Percentiles rank a stretch among this genome's conserved stretches.
Conservation (phyloP, 805 yeast species). For the Maudiozyma turicensis region DNA sequence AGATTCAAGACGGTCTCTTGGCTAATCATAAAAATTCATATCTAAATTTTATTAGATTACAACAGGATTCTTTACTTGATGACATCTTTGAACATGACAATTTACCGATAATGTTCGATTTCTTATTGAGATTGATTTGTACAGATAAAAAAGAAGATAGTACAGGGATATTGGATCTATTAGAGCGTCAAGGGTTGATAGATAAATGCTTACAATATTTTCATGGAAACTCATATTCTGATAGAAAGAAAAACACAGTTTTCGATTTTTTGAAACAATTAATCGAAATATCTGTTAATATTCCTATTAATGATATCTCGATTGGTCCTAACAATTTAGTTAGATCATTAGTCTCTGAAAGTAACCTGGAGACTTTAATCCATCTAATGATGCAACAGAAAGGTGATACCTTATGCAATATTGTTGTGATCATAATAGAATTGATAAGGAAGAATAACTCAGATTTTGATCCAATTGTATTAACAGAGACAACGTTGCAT, state of each 20-base stretch:
- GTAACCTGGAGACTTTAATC: slow-evolving; percentile 52
- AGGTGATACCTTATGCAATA: slow-evolving; percentile 79
- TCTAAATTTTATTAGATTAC: slow-evolving; percentile 27
- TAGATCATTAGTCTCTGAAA: slow-evolving; percentile 70
- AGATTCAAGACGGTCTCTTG: slow-evolving; percentile 77
- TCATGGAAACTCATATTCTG: not conserved
- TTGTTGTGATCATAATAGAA: slow-evolving; percentile 89
- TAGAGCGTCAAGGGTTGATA: slow-evolving; percentile 64
- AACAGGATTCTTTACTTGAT: slow-evolving; percentile 47
- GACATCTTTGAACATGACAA: slow-evolving; percentile 71
- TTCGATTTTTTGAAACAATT: slow-evolving; percentile 91
- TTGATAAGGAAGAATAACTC: slow-evolving; percentile 90
- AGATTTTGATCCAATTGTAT: slow-evolving; percentile 82
- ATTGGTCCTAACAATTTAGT: slow-evolving; percentile 92
- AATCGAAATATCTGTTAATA: slow-evolving; percentile 90
- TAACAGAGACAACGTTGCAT: slow-evolving; percentile 62
- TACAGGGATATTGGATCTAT: slow-evolving; percentile 75
- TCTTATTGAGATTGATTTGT: slow-evolving; percentile 75
- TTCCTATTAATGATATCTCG: slow-evolving; percentile 64
- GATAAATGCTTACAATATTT: slow-evolving; percentile 43
- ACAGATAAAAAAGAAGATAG: slow-evolving; percentile 86
- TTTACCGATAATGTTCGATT: slow-evolving; percentile 86
- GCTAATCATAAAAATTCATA: slow-evolving; percentile 52
- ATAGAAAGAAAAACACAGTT: not conserved
- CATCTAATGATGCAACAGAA: slow-evolving; percentile 54